Base-by-base conservation (phyloP, 1,284 basidiomycete genomes). In the Athelia sp. region DNA sequence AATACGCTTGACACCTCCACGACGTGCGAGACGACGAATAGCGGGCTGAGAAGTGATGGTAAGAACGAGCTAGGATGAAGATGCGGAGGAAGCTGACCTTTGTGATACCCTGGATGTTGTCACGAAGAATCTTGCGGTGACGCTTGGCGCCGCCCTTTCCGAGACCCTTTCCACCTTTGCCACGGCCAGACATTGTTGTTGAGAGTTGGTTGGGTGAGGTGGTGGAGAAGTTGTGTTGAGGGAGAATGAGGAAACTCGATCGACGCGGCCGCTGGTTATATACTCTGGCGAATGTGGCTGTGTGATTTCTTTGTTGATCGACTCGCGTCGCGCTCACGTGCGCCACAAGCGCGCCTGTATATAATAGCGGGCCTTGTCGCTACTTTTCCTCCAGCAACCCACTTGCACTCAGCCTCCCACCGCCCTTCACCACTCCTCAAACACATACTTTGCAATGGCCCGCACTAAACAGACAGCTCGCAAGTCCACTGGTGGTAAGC, bases 1-100 rank as follows among this genome's bases (percentile, higher is more conserved):
- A 69, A 93, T 92, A 87, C 90, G 90, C 78, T 94, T 93, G 65
- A 93, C 91, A 86, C 91, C 91, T 66, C 93, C 93, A 80, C 92
- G 87, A 69, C 93, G 90, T 43, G 93, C 93, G 56, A 96, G 87
- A 77, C 92, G 90, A 64, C 93, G 89, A 69, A 95, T 93, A 59
- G 91, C 90, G 59, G 89, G 90, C 78, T 93, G 93, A 62, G 89
- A 56, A 24, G 48, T 43, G 31, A 17, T 4, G n/a, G 32, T 21
- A 19, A 34, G 21, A 40, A 10, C 32, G 24, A 21, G 45, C 34
- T 14, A 48, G n/a, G 32, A 15, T 0, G 26, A 4, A 47, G 47
- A 14, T 31, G 58, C 14, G 38, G 18, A 18, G 6, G 45, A 50
- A 22, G 24, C 18, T 24, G 36, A 34, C 59, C 70, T 48, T 46